A percentile compares a stretch with the other conserved stretches of the same genome.
These are phyloP conservation scores for Nyssa sinensis DNA, from an alignment of 148 eudicot species.

Conservation along the genomic window DNA sequence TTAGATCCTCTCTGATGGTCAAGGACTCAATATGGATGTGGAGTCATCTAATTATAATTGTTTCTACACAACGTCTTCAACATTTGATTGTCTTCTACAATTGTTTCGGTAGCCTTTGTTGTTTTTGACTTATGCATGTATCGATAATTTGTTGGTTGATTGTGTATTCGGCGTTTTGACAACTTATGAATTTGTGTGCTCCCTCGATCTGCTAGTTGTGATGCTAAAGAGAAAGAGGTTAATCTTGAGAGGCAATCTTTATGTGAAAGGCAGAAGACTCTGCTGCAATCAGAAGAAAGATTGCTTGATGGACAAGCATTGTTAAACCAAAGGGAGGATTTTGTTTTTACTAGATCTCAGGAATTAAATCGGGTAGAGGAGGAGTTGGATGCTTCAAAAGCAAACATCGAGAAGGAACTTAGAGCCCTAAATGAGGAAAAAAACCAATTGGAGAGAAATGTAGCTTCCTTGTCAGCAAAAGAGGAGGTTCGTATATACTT, in stretches of 20 bases:
- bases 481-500: conserved; percentile 57
- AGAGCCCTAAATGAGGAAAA: conserved; percentile 47
- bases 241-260: conserved; percentile 73
- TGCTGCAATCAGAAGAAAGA: conserved; percentile 64
- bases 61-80: not conserved
- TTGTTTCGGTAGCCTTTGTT: not conserved
- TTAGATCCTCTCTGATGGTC: not conserved
- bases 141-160: not conserved
- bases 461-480: conserved; percentile 59
- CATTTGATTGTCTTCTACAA: not conserved
- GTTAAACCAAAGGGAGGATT: conserved; percentile 82
- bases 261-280: conserved; percentile 59
- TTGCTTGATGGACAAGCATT: conserved; percentile 73
- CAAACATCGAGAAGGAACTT: conserved; percentile 47
- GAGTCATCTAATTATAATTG: not conserved
- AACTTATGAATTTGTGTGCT: not conserved
- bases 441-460: conserved; percentile 38
- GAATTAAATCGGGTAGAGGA: conserved; percentile 60
- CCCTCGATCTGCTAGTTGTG: conserved; percentile 49
- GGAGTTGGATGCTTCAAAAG: conserved; percentile 60
- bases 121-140: not conserved
- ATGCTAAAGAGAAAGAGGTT: conserved; percentile 77
- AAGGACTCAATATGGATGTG: not conserved
- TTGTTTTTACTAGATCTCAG: conserved; percentile 53
- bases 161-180: not conserved